A percentile compares a stretch with the other conserved stretches of the same genome.
phyloP scores from a whole-genome alignment of 2,329 filamentous ascomycete genomes.

The Fusarium sp. region DNA sequence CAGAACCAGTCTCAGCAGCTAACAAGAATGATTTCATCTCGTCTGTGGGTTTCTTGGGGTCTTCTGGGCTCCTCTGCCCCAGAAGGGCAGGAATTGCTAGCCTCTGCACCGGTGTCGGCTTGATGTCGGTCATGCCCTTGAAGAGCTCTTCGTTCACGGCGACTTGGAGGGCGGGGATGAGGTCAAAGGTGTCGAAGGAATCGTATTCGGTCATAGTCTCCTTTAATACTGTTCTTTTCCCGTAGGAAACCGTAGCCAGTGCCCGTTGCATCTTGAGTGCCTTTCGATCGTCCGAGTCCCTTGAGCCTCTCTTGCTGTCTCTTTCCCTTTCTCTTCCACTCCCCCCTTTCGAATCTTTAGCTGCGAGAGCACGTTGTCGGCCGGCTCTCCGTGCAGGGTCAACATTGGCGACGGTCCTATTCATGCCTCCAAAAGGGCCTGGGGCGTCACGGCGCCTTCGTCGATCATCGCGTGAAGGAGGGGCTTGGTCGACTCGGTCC shows the following conservation, averaged over 20 bases:
- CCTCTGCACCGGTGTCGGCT: constrained; percentile 88
- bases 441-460: constrained; percentile 53
- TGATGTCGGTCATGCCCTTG: constrained; percentile 76
- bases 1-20: constrained; percentile 95
- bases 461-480: constrained; percentile 50
- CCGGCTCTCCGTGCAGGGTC: constrained; percentile 42
- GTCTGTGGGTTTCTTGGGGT: constrained; percentile 50
- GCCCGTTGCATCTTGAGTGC: constrained; percentile 94
- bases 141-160: constrained; percentile 80
- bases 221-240: constrained; percentile 65
- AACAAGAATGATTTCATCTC: constrained; percentile 73
- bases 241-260: constrained; percentile 80
- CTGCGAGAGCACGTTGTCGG: constrained; percentile 24
- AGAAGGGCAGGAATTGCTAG: constrained; percentile 87
- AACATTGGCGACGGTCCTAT: constrained; percentile 61
- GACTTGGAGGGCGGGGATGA: constrained; percentile 77
- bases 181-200: constrained; percentile 81
- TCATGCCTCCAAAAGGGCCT: constrained; percentile 67
- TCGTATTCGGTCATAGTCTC: constrained; percentile 73
- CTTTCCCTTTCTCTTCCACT: constrained; percentile 42
- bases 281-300: constrained; percentile 63
- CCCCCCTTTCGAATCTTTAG: constrained; percentile 38
- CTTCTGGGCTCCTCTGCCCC: constrained; percentile 57
- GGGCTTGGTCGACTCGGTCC: constrained; percentile 60
- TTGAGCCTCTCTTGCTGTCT: constrained; percentile 49